Percentiles rank a stretch among this genome's conserved stretches.
Evolutionary conservation across 345 rosid genomes (phyloP).

Genomic region (Populus nigra): DNA sequence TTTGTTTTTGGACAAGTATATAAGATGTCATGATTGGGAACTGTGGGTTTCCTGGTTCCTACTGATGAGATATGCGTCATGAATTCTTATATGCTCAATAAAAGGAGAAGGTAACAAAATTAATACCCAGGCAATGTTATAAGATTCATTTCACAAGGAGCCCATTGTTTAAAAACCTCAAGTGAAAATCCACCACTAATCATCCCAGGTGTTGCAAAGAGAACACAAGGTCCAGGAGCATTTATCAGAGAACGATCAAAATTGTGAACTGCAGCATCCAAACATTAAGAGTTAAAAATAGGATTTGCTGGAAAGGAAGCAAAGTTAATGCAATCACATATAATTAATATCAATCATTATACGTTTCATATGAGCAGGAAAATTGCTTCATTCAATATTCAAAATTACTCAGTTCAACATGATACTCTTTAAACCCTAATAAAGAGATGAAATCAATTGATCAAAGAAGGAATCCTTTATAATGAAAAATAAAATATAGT

Average conservation of each 20-base stretch:
- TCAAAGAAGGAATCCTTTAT: too few relatives aligned
- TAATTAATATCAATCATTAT: background rate
- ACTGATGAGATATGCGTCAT: background rate
- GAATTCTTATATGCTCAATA: background rate
- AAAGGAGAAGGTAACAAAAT: constrained; percentile 2
- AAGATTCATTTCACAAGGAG: constrained; percentile 78
- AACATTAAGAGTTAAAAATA: background rate
- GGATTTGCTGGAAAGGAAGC: background rate
- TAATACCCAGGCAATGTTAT: constrained; percentile 88
- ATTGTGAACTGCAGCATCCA: constrained; percentile 50
- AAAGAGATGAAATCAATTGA: too few relatives aligned
- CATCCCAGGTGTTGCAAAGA: constrained; percentile 99
- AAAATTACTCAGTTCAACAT: background rate
- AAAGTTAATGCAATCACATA: background rate
- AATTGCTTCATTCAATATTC: background rate
- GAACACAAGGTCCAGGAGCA: constrained; percentile 96
- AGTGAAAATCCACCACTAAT: constrained; percentile 90
- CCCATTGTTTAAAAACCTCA: constrained; percentile 94
- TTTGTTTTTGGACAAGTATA: background rate
- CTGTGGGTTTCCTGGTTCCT: background rate
- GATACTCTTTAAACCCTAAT: too few relatives aligned
- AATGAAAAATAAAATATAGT: too few relatives aligned
- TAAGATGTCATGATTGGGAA: background rate
- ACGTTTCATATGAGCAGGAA: background rate
- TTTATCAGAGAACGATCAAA: constrained; percentile 80